Evolutionary conservation across 2,329 filamentous ascomycete species (phyloP), one percentile per base, ranked within the genome.

Genomic region (Ophiostoma ulmi): DNA sequence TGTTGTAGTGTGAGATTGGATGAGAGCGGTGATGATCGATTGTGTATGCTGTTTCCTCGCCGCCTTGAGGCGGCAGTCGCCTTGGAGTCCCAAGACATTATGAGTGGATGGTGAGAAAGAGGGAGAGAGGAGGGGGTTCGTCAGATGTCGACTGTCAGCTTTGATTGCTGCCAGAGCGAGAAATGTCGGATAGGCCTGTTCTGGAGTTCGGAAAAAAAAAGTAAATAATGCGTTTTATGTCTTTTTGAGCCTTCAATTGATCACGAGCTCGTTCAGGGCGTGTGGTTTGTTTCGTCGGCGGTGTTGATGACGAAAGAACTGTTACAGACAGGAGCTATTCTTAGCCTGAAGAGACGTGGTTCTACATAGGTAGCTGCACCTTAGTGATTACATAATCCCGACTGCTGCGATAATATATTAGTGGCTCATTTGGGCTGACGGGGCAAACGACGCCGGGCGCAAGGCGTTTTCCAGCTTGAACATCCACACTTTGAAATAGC

Each of bases 1-100:
- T 69, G 71, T 73, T 85, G 83, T 67, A 81, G 78, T 35, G 80
- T 79, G 68, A 83, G 78, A 61, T 74, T 75, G 58, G 80, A 76
- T 20, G 80, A 76, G n/a, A 67, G 65, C 64, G 74, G 76, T 67
- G 77, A 76, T 11, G 77, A 74, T 2, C 79, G 78, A 68, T 78
- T 74, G 61, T 80, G 79, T 63, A 75, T 80, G 76, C 84, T 86
- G 75, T 82, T 83, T 72, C 84, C 82, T 66, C 84, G 82, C 68
- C 82, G 80, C 39, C 82, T 80, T 44, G 74, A 73, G 14, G 68
- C 58, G 17, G 44, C 26, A 3, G 77, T 70, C 52, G 79, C 73
- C 74, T 80, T 79, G 22, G 79, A 77, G 69, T 81, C 79, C 78
- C 79, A 80, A n/a, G 80, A 79, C 80, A 82, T 82, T 41, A 7